These are phyloP conservation scores for Torulaspora gathmanii DNA, from an alignment of 805 yeast genomes.

Conservation along the genomic window DNA sequence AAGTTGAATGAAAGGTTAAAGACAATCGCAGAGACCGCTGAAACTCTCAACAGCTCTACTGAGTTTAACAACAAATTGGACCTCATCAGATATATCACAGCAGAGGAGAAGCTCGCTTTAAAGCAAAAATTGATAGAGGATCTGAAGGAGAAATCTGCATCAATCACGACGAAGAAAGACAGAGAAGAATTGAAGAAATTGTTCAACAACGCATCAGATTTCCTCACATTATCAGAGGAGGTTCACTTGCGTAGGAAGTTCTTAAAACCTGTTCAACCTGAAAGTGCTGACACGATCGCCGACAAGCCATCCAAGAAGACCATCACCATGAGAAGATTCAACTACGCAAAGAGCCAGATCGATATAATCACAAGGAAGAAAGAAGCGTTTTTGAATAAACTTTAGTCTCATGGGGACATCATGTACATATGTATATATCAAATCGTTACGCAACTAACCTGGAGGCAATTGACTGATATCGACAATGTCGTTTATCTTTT, in stretches of 20 bases:
- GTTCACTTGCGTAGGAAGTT: conserved; percentile 44
- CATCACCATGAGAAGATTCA: conserved; percentile 53
- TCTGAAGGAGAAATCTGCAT: conserved; percentile 17
- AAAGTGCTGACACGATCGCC: conserved; percentile 38
- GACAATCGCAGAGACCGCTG: conserved; percentile 13
- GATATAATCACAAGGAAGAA: conserved; percentile 52
- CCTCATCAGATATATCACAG: conserved; percentile 21
- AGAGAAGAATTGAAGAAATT: conserved; percentile 42
- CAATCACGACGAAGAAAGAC: conserved; percentile 19
- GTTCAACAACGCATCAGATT: conserved; percentile 37
- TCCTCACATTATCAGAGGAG: conserved; percentile 31
- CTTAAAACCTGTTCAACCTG: conserved; percentile 55
- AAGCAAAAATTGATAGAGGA: conserved; percentile 27
- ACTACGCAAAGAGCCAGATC: conserved; percentile 49
- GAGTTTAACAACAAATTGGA: conserved; percentile 30
- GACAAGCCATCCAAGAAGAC: conserved; percentile 46
- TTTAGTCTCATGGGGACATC: conserved; percentile 11
- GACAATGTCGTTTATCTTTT: conserved; percentile 55
- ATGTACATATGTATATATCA: conserved; percentile 6
- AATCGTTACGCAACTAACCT: conserved; percentile 48
- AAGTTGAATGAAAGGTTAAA: conserved; percentile 22
- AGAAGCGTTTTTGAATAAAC: conserved; percentile 42
- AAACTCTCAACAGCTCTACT: conserved; percentile 18
- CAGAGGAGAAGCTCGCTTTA: conserved; percentile 32
- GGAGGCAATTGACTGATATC: conserved; percentile 93